Conservation (phyloP, 164 flowering plant genomes). For the Macadamia tetraphylla region DNA sequence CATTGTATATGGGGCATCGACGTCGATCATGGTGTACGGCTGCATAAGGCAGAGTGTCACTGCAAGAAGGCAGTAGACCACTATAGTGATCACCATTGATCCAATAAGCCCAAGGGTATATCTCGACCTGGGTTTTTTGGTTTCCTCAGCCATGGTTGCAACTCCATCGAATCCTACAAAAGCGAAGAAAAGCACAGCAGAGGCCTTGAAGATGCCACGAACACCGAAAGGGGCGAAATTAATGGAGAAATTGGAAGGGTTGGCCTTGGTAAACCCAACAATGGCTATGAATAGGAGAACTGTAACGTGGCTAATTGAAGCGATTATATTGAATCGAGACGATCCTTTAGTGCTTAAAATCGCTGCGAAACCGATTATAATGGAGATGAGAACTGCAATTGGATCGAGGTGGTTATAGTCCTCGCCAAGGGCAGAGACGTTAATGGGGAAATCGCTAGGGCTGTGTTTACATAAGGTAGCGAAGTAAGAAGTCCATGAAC, state of each 20-base stretch:
- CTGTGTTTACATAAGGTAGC: slow-evolving; percentile 49
- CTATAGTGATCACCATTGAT: slow-evolving; percentile 42
- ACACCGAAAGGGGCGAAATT: slow-evolving; percentile 42
- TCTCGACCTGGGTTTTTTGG: slow-evolving; percentile 53
- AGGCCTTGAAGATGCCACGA: slow-evolving; percentile 51
- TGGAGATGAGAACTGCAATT: slow-evolving; percentile 37
- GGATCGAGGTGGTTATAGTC: slow-evolving; percentile 58
- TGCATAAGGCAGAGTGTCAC: slow-evolving; percentile 49
- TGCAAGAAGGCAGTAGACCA: slow-evolving; percentile 41
- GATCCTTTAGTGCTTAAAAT: slow-evolving; percentile 43
- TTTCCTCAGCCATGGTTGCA: slow-evolving; percentile 71
- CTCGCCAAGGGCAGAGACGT: slow-evolving; percentile 17
- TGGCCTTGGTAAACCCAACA: slow-evolving; percentile 46
- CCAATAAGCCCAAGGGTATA: slow-evolving; percentile 67
- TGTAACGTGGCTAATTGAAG: slow-evolving; percentile 37
- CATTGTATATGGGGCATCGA: slow-evolving; percentile 42
- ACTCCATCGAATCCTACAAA: slow-evolving; percentile 62
- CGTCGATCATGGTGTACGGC: slow-evolving; percentile 27
- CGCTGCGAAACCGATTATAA: slow-evolving; percentile 25
- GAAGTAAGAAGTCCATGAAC: slow-evolving; percentile 71
- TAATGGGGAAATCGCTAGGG: slow-evolving; percentile 38
- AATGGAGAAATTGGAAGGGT: slow-evolving; percentile 25
- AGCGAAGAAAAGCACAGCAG: slow-evolving; percentile 60
- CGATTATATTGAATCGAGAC: slow-evolving; percentile 48
- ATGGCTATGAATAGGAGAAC: slow-evolving; percentile 46